Base-by-base conservation (phyloP, 352 stramenopile genomes). In the Phytophthora pistaciae region DNA sequence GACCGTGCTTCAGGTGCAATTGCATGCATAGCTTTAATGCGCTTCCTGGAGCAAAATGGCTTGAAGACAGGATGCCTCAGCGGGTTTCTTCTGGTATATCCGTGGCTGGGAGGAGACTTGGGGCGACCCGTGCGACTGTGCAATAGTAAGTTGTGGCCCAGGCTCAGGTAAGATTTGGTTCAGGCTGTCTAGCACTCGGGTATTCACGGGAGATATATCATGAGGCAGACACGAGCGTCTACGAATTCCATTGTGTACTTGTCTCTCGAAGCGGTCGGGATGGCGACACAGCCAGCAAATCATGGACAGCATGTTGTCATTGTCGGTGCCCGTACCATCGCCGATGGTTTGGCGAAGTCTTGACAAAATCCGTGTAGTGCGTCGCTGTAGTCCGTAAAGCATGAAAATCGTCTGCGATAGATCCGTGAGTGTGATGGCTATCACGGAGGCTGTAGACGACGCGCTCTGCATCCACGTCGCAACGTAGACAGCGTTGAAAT, bases 401-500 rank as follows among this genome's bases (percentile, higher is more conserved):
- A 65, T 70, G 6, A 50, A 14, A 7, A 59, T 50, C 14, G 63
- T 66, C 29, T 73, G 67, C 0, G 65, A 56, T 8, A 72, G 62
- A 59, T 83, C 72, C 1, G 76, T 66, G 20, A 68, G 27, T 3
- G 72, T 70, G 11, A 83, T 66, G 23, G 59, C 56, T 20, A 38
- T 10, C 8, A 75, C 38, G 2, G 68, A 52, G 5, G 25, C 6
- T 1, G 36, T 25, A 0, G 72, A 77, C 7, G 68, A 60, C 7
- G 65, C 40, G 5, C 50, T 70, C 52, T 79, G 68, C 72, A 79
- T 77, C 14, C 60, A 74, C 1, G 54, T 70, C 0, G 68, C 68
- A n/a, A 79, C 21, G 31, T 74, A 77, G 9, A 77, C 27, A 0
- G 72, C 60, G 49, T 79, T 77, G 60, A 77, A 79, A 48, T 73